Conservation (phyloP, 2,329 filamentous ascomycete species). For the Trichoderma breve region DNA sequence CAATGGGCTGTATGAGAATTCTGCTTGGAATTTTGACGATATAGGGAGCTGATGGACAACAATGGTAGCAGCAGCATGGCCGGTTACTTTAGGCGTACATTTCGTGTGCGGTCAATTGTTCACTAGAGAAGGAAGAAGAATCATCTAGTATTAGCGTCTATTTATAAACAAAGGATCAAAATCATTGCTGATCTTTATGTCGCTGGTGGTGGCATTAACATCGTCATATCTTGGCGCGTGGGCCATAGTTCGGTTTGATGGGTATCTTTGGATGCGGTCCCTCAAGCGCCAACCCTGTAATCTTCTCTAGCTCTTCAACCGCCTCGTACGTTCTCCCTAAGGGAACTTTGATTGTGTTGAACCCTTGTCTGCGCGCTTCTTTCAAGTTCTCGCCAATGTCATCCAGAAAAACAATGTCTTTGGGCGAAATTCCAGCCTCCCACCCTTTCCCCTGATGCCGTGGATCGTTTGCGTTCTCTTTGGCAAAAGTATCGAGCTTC, state of each 20-base stretch:
- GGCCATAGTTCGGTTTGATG: conserved; percentile 37
- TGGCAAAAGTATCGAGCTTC: conserved; percentile 62
- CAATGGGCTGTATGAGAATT: not conserved
- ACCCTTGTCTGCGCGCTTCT: conserved; percentile 68
- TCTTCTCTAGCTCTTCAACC: conserved; percentile 73
- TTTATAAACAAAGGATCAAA: not conserved
- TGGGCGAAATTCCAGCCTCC: conserved; percentile 52
- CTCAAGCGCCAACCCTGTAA: conserved; percentile 66
- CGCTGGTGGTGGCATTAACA: not conserved
- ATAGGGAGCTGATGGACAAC: not conserved
- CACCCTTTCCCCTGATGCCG: conserved; percentile 44
- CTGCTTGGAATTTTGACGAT: not conserved
- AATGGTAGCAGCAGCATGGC: not conserved
- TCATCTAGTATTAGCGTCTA: not conserved
- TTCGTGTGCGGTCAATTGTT: not conserved
- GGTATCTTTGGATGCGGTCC: conserved; percentile 53
- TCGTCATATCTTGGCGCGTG: conserved; percentile 43
- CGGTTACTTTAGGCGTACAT: not conserved
- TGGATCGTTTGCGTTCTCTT: conserved; percentile 44
- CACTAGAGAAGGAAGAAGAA: not conserved
- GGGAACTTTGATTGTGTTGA: conserved; percentile 80
- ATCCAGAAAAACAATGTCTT: conserved; percentile 82
- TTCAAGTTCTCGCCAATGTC: conserved; percentile 94
- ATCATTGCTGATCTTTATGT: not conserved
- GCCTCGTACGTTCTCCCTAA: conserved; percentile 77